Base-by-base conservation (phyloP, 129 eudicot species). In the Oenanthe sinensis region DNA sequence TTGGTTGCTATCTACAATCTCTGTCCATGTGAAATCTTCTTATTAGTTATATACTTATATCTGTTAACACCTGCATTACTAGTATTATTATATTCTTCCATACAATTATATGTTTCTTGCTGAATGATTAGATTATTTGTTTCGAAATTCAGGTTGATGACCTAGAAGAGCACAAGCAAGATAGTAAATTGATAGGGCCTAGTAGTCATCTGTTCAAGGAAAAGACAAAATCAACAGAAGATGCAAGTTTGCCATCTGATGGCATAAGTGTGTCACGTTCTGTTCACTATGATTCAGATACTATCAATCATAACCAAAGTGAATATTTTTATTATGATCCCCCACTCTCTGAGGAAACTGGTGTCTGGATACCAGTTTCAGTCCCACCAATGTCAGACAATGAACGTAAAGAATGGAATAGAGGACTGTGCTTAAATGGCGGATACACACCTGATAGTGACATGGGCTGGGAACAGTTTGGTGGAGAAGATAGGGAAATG, bases 351-450 rank as follows among this genome's bases (percentile, higher is more conserved):
- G 98, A 89, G 78, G 98, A 93, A 82, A 93, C 98, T 33, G 98
- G 98, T 69, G 81, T 79, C 42, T 93, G 98, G 98, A 93, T 93
- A 77, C 98, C 98, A 10, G 95, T 93, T 75, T 93, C 98, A 0
- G 88, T 93, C 40, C 98, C 98, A 46, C 98, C 98, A 5, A 84
- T 93, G 97, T 86, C 97, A 44, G 95, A 91, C 81, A 85, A 73
- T 52, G 97, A 89, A 36, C 89, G 74, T 75, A 82, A 89, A 74
- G 89, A 86, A 24, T 90, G 94, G 98, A 83, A 86, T 45, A 78
- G 77, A 81, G 96, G 93, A 24, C 80, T 86, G 74, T 80, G 85
- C 75, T 78, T 85, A 55, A 87, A 84, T 81, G 96, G 91, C 2
- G 91, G 90, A 42, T 71, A 84, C 78, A 36, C 81, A 87, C 70